Evolutionary conservation across 2,329 filamentous ascomycete species (phyloP), one percentile per base, ranked within the genome.

Genomic region (Fusarium nodosum): DNA sequence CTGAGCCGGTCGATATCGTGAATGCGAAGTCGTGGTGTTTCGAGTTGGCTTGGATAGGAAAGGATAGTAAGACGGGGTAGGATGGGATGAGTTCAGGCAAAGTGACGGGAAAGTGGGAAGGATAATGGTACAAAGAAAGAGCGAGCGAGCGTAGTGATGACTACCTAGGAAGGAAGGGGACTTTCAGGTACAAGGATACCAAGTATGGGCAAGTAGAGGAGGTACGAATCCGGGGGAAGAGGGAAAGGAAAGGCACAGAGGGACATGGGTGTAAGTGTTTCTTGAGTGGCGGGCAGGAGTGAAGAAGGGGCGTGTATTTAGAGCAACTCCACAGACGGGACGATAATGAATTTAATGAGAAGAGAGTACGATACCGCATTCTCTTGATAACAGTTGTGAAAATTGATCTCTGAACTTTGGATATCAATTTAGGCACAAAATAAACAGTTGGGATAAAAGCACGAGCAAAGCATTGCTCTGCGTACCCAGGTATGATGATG

Each of bases 21-120:
- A 73, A 53, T 56, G 57, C 36, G 64, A 56, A 33, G 52, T 38
- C 58, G 64, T 74, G 70, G 72, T 75, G 73, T 73, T 74, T 74
- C 64, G 64, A 64, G 62, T 61, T 71, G 60, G 60, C 60, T 62
- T 63, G 53, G 48, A 54, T 63, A 60, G 55, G 57, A 62, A 24
- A 64, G 48, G 60, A 57, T 57, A 58, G 56, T 33, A 61, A 56
- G 53, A 38, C 15, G 44, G 58, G 20, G 61, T 59, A 41, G 61
- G 60, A 59, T 66, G 67, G 66, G 72, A 72, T 69, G 54, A 65
- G 60, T 64, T 58, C 60, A 46, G 59, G 60, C 55, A 58, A 67
- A 66, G 48, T 39, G 48, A 68, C 70, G 64, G 75, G 71, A 69
- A 67, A 62, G 59, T 70, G 63, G 68, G 53, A 72, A 65, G 71